phyloP scores from a whole-genome alignment of 2,329 filamentous ascomycete species.

The Dothistroma pini region DNA sequence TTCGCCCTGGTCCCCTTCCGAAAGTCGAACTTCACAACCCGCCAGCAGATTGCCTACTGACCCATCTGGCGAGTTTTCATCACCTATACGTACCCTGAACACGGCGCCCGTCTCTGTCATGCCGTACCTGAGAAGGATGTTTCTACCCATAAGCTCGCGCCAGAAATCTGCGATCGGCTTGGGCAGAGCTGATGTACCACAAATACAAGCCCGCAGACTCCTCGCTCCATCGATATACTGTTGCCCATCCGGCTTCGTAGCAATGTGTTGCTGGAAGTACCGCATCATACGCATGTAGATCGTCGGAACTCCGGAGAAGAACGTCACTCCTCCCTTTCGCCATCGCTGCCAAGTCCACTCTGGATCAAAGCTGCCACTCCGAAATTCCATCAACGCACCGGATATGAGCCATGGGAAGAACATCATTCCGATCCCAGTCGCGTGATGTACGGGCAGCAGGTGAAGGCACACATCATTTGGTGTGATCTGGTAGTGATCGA shows the following conservation, averaged over 20 bases:
- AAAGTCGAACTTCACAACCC: slow-evolving; percentile 46
- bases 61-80: slow-evolving; percentile 40
- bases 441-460: slow-evolving; percentile 50
- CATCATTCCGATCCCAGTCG: slow-evolving; percentile 51
- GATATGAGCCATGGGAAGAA: slow-evolving; percentile 46
- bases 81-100: slow-evolving; percentile 43
- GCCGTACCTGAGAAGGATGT: slow-evolving; percentile 48
- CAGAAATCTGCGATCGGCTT: slow-evolving; percentile 52
- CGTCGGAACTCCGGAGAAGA: slow-evolving; percentile 52
- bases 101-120: slow-evolving; percentile 52
- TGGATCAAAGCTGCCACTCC: slow-evolving; percentile 43
- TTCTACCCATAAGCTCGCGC: slow-evolving; percentile 42
- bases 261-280: slow-evolving; percentile 40
- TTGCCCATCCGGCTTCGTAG: slow-evolving; percentile 29
- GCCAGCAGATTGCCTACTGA: slow-evolving; percentile 48
- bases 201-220: slow-evolving; percentile 42
- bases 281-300: slow-evolving; percentile 50
- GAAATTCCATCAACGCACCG: slow-evolving; percentile 48
- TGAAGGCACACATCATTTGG: slow-evolving; percentile 47
- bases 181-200: slow-evolving; percentile 49
- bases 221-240: slow-evolving; percentile 45
- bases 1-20: slow-evolving; percentile 48
- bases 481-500: slow-evolving; percentile 40
- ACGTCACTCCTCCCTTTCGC: slow-evolving; percentile 39
- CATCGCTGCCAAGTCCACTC: slow-evolving; percentile 47